Evolutionary conservation across 441 rosid genomes (phyloP).

Genomic region (Mallotus repandus): DNA sequence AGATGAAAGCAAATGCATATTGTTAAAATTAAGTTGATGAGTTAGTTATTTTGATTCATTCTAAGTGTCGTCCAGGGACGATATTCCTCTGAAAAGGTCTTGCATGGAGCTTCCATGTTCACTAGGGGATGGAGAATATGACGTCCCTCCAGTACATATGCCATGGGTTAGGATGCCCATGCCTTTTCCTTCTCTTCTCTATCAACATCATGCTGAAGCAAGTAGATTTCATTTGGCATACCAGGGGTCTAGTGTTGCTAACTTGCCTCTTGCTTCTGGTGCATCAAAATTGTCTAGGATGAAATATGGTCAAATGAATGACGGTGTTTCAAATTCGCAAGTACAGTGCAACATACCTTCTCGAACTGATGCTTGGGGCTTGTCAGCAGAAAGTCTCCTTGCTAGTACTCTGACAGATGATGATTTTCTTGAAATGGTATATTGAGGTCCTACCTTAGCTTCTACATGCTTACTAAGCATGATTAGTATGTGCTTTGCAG

Average conservation of each 20-base stretch:
- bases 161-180: conserved; percentile 53
- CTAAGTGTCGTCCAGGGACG: conserved; percentile 44
- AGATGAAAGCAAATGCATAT: conserved; percentile 11
- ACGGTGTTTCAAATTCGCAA: conserved; percentile 35
- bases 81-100: conserved; percentile 50
- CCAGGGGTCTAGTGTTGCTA: conserved; percentile 41
- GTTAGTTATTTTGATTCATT: conserved; percentile 24
- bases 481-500: conserved; percentile 9
- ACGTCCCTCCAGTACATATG: conserved; percentile 36
- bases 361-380: conserved; percentile 64
- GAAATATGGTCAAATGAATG: conserved; percentile 28
- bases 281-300: conserved; percentile 41
- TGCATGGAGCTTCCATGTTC: conserved; percentile 53
- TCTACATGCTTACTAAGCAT: conserved; percentile 23
- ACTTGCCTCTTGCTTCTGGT: conserved; percentile 36
- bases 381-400: conserved; percentile 79
- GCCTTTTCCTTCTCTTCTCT: conserved; percentile 48
- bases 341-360: conserved; percentile 45
- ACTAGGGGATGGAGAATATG: conserved; percentile 54
- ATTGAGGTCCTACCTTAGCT: conserved; percentile 27
- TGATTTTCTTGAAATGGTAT: conserved; percentile 95
- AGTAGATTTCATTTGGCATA: conserved; percentile 50
- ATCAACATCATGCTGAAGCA: conserved; percentile 61
- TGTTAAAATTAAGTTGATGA: conserved; percentile 19
- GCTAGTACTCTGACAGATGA: conserved; percentile 80